Evolutionary conservation across 331 rosid genomes (phyloP).

Genomic region (Quercus phellos): DNA sequence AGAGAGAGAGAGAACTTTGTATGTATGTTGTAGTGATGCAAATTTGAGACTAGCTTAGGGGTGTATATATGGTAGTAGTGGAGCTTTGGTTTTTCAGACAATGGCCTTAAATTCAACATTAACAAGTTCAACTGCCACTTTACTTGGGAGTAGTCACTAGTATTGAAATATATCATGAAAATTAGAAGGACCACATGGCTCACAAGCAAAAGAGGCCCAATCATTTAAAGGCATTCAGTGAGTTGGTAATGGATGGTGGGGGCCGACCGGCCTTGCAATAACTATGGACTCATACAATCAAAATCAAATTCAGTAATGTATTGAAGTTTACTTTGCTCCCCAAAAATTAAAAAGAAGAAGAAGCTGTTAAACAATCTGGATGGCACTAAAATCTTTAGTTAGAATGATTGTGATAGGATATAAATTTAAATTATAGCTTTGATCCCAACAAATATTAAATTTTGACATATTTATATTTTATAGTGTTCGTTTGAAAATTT

Average conservation of each 20-base stretch:
- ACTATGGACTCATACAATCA: no score
- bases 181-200: neutral
- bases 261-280: neutral
- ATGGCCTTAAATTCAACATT: conserved; percentile 43
- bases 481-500: no score
- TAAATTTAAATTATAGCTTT: no score
- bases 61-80: conserved; percentile 1
- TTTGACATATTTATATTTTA: no score
- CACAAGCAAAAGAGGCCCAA: neutral
- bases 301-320: no score
- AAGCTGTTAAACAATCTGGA: no score
- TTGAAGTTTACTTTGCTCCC: no score
- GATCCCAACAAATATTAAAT: no score
- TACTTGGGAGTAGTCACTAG: neutral
- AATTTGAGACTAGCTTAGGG: neutral
- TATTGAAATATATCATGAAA: neutral
- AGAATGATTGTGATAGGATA: no score
- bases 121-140: conserved; percentile 43
- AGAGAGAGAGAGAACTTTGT: neutral
- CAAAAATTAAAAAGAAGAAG: no score
- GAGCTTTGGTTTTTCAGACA: neutral
- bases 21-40: neutral
- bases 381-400: no score
- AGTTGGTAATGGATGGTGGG: neutral
- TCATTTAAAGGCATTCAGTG: neutral